Percentiles rank a stretch among this genome's conserved stretches.
Evolutionary conservation across 345 rosid species (phyloP).

Genomic region (Populus ilicifolia): DNA sequence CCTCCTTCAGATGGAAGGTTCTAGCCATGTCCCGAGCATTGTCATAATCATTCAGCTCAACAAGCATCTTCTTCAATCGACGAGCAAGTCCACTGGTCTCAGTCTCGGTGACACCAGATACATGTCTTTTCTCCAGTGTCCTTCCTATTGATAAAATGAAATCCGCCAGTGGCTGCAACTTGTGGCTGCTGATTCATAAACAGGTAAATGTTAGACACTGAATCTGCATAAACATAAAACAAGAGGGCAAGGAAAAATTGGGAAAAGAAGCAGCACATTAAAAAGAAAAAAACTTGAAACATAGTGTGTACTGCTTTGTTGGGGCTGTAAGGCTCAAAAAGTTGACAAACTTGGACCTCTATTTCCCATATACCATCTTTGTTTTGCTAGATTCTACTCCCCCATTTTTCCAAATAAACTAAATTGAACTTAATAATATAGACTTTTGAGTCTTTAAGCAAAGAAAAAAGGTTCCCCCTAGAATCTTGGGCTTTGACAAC

Average conservation of each 20-base stretch:
- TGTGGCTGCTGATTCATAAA: constrained; percentile 41
- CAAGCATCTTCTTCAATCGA: constrained; percentile 77
- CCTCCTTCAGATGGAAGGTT: constrained; percentile 73
- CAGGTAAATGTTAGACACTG: too few species aligned
- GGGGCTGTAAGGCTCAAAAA: too few species aligned
- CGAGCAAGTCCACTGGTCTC: constrained; percentile 76
- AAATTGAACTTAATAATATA: too few species aligned
- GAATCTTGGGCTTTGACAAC: too few species aligned
- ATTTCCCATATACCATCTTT: not conserved
- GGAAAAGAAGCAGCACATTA: too few species aligned
- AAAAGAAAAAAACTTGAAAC: too few species aligned
- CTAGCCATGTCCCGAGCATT: constrained; percentile 63
- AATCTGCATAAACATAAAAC: not conserved
- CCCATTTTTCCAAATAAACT: too few species aligned
- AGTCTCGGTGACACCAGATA: constrained; percentile 42
- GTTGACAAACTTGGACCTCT: not conserved
- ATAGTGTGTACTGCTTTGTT: too few species aligned
- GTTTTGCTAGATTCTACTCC: not conserved
- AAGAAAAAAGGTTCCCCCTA: too few species aligned
- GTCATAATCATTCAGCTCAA: constrained; percentile 84
- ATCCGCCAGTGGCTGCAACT: constrained; percentile 82
- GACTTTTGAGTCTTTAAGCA: too few species aligned
- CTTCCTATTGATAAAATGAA: constrained; percentile 48
- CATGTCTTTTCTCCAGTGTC: constrained; percentile 52
- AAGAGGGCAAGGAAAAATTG: not conserved